A percentile compares a stretch with the other conserved stretches of the same genome.
Conservation (phyloP, 2,329 filamentous ascomycete genomes). For the Myriosclerotinia curreyana region DNA sequence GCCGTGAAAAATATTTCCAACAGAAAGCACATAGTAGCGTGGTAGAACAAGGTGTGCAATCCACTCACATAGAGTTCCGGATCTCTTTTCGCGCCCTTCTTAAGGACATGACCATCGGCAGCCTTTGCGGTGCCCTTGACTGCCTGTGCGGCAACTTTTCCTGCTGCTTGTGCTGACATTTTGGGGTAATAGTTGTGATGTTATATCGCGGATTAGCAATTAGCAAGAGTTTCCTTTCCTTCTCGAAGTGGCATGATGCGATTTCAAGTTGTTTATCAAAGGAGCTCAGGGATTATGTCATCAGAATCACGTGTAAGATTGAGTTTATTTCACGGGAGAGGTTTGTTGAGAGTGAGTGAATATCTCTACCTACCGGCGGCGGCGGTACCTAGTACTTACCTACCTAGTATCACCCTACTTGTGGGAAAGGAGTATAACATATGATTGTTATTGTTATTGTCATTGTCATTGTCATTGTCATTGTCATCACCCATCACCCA, state of each 20-base stretch:
- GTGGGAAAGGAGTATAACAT: too few species aligned
- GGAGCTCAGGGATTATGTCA: slow-evolving; percentile 4
- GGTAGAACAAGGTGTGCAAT: slow-evolving; percentile 30
- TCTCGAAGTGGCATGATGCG: slow-evolving; percentile 26
- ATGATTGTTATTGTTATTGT: too few species aligned
- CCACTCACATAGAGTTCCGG: slow-evolving; percentile 69
- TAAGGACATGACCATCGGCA: slow-evolving; percentile 48
- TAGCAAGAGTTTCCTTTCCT: slow-evolving; percentile 2
- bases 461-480: too few species aligned
- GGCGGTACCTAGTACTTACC: too few species aligned
- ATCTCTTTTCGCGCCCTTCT: slow-evolving; percentile 64
- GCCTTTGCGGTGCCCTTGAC: slow-evolving; percentile 43
- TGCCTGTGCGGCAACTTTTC: slow-evolving; percentile 40
- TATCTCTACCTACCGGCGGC: too few species aligned
- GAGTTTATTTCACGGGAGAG: too few species aligned
- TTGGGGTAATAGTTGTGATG: slow-evolving; percentile 22
- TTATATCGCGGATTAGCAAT: slow-evolving; percentile 18
- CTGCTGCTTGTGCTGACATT: slow-evolving; percentile 38
- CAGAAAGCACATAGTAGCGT: neutral
- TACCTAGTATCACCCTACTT: too few species aligned
- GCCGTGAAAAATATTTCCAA: slow-evolving; percentile 13
- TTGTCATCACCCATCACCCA: neutral
- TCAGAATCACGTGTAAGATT: slow-evolving; percentile 4
- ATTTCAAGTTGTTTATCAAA: slow-evolving; percentile 21
- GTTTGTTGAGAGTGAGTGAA: too few species aligned